Evolutionary conservation across 2,329 filamentous ascomycete species (phyloP), one percentile per base, ranked within the genome.

Genomic region (Hortaea sp.): DNA sequence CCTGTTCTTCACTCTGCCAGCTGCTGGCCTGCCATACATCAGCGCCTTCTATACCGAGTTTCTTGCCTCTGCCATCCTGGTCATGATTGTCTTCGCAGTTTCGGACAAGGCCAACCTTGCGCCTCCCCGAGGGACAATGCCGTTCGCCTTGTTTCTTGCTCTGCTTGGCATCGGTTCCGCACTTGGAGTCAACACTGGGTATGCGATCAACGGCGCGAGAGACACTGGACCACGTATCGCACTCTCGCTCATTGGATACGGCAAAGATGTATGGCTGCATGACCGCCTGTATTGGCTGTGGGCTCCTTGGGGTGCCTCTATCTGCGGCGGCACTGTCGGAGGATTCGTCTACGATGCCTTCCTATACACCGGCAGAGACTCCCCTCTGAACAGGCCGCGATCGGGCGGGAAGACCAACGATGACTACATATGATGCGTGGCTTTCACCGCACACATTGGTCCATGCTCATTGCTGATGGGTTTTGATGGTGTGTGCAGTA

Each of bases 221-320:
- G 83, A 87, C 55, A 81, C 86, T 57, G 82, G 82, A 0, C 82
- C 82, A 1, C 70, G 82, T 11, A 66, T 86, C 28, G 75, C 84
- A 49, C 76, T 76, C 1, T 82, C 80, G 57, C 77, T 79, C 63
- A 61, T 85, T 44, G 83, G 83, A 1, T 87, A 87, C 58, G 78
- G 78, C 1, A 64, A 61, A 46, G 73, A 79, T 43, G 80, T 84
- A 0, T 84, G 77, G 76, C 32, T 35, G 32, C 32, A 35, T 35
- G 32, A 35, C n/a, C 9, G 32, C 9, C 32, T 35, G 7, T 35
- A 35, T 58, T 85, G 84, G 56, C 84, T 84, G 6, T 42, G 40
- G 42, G 42, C 57, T 34, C 82, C 82, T 1, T 81, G 85, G 68
- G 75, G 85, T 2, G 73, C 78, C 1, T 81, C 81, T 6, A 12